Evolutionary conservation across 257 asterid species (phyloP).

Genomic region (Galeopsis tetrahit): DNA sequence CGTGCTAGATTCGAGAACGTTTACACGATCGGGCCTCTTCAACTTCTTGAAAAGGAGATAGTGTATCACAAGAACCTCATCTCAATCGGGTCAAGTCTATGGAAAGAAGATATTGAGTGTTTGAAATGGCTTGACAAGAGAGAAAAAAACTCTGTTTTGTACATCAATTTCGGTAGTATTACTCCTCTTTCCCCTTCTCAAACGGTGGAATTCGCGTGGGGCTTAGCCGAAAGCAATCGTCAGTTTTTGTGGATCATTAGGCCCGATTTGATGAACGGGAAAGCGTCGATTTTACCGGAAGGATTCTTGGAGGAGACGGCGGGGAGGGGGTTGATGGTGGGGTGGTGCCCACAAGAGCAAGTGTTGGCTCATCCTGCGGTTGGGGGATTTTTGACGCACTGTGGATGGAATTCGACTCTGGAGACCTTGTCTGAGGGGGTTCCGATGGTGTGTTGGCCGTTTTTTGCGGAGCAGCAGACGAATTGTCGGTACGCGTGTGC

Average conservation of each 20-base stretch:
- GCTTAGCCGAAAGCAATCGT: slow-evolving; percentile 43
- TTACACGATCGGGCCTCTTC: slow-evolving; percentile 48
- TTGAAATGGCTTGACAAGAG: slow-evolving; percentile 44
- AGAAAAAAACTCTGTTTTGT: slow-evolving; percentile 37
- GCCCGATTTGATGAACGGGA: slow-evolving; percentile 46
- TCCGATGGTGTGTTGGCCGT: slow-evolving; percentile 62
- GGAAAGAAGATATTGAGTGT: slow-evolving; percentile 52
- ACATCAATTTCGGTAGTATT: slow-evolving; percentile 53
- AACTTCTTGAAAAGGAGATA: slow-evolving; percentile 34
- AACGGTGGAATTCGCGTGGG: slow-evolving; percentile 52
- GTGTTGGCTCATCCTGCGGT: slow-evolving; percentile 43
- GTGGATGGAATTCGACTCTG: slow-evolving; percentile 55
- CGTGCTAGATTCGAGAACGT: slow-evolving; percentile 29
- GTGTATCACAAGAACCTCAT: not conserved
- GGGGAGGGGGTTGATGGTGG: slow-evolving; percentile 48
- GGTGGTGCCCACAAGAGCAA: slow-evolving; percentile 56
- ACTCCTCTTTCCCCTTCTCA: slow-evolving; percentile 44
- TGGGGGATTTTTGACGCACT: slow-evolving; percentile 53
- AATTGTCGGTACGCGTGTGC: slow-evolving; percentile 49
- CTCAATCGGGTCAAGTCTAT: slow-evolving; percentile 41
- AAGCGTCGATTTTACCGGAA: slow-evolving; percentile 36
- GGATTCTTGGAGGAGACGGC: slow-evolving; percentile 43
- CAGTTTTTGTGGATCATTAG: slow-evolving; percentile 51
- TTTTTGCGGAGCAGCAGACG: slow-evolving; percentile 61
- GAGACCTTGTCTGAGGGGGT: slow-evolving; percentile 51